Conservation (phyloP, 2,329 filamentous ascomycete genomes). For the Xylaria sp. region DNA sequence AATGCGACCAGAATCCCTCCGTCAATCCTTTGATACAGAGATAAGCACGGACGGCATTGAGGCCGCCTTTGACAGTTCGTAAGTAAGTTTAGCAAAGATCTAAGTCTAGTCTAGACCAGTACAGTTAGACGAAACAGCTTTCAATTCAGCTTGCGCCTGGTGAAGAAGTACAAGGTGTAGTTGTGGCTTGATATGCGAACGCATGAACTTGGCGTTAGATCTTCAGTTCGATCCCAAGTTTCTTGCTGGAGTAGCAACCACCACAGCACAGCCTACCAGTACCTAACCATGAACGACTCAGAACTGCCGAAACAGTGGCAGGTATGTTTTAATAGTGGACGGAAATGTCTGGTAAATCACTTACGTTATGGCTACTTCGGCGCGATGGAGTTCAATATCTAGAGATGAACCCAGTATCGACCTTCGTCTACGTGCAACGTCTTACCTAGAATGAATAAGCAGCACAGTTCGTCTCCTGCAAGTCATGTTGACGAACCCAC, state of each 20-base stretch:
- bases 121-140: background rate
- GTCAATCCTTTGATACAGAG: slow-evolving; percentile 3
- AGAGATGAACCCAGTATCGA: background rate
- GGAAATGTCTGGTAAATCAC: background rate
- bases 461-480: background rate
- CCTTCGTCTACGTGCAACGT: background rate
- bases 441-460: background rate
- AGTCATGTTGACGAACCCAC: slow-evolving; percentile 2
- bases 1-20: slow-evolving; percentile 14
- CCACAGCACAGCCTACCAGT: too few relatives aligned
- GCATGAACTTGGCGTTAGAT: slow-evolving; percentile 35
- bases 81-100: background rate
- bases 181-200: background rate
- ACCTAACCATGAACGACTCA: background rate
- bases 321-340: background rate
- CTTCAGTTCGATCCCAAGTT: slow-evolving; percentile 17
- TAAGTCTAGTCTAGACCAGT: background rate
- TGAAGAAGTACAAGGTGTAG: background rate
- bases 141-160: slow-evolving; percentile 10
- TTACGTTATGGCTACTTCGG: background rate
- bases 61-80: background rate
- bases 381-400: background rate
- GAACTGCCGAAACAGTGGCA: background rate
- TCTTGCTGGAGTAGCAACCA: slow-evolving; percentile 3
- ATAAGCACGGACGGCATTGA: slow-evolving; percentile 11